These are phyloP conservation scores for Trypanosoma melophagium DNA, from an alignment of 208 protist genomes.

Conservation along the genomic window DNA sequence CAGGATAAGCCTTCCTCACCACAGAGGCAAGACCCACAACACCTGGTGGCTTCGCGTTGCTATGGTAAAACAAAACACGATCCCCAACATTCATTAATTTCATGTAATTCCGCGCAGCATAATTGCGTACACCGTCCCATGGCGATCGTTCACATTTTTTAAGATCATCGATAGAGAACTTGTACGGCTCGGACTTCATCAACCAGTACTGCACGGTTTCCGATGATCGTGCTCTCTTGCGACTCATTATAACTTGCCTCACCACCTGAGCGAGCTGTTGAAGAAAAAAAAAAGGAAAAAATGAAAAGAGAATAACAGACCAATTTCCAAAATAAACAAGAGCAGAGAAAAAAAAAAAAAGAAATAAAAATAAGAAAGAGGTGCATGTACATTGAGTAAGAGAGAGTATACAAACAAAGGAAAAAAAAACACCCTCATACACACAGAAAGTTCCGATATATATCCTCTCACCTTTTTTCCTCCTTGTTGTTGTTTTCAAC, in stretches of 20 bases:
- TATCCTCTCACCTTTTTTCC: too few species aligned
- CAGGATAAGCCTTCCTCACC: slow-evolving; percentile 51
- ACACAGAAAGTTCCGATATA: too few species aligned
- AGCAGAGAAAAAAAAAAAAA: neutral
- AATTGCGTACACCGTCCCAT: slow-evolving; percentile 89
- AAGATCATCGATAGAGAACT: slow-evolving; percentile 82
- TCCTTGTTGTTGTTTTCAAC: too few species aligned
- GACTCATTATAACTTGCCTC: slow-evolving; percentile 17
- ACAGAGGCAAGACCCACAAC: slow-evolving; percentile 76
- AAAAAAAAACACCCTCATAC: too few species aligned
- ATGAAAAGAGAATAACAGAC: neutral
- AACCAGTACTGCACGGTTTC: slow-evolving; percentile 60
- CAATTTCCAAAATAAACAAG: too few species aligned
- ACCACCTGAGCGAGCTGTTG: neutral
- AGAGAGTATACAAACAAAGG: neutral
- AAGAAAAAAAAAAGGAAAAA: slow-evolving; percentile 1
- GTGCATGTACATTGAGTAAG: neutral
- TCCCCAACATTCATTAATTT: slow-evolving; percentile 75
- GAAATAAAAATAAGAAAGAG: neutral
- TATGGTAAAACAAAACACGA: slow-evolving; percentile 85
- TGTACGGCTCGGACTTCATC: slow-evolving; percentile 86
- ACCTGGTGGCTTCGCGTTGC: slow-evolving; percentile 75
- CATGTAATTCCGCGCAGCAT: slow-evolving; percentile 86
- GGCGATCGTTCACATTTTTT: slow-evolving; percentile 41
- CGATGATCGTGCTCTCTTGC: slow-evolving; percentile 48